Evolutionary conservation across 169 alveolate species (phyloP).

Genomic region (Plasmodium cynomolgi): DNA sequence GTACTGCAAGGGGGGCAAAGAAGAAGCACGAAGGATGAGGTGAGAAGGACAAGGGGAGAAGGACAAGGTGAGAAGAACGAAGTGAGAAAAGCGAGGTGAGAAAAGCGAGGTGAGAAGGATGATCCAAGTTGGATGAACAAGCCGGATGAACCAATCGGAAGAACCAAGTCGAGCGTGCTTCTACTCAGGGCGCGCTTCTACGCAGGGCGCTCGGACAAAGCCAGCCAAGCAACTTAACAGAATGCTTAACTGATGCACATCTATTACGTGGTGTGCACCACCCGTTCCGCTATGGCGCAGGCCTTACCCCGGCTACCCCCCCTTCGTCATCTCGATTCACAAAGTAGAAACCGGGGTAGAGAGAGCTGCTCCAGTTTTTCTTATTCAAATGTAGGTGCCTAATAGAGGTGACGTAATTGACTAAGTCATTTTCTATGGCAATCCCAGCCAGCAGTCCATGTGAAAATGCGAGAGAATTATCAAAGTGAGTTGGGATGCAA

Average conservation of each 20-base stretch:
- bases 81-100: too few species aligned
- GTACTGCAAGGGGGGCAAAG: neutral
- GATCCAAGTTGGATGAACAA: too few species aligned
- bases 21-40: neutral
- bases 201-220: neutral
- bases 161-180: neutral
- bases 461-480: constrained; percentile 56
- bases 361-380: constrained; percentile 46
- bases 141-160: too few species aligned
- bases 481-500: constrained; percentile 46
- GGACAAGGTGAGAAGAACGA: too few species aligned
- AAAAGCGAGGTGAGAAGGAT: too few species aligned
- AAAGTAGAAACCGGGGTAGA: constrained; percentile 51
- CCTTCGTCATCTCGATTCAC: constrained; percentile 3
- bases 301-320: neutral
- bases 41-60: too few species aligned
- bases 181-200: neutral
- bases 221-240: neutral
- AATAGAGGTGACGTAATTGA: constrained; percentile 57
- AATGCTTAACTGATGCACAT: neutral
- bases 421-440: constrained; percentile 47
- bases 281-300: neutral
- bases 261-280: neutral
- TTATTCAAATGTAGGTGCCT: constrained; percentile 49
- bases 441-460: constrained; percentile 60